Conservation (phyloP, 2,329 filamentous ascomycete genomes). For the Cladobotryum protrusum region DNA sequence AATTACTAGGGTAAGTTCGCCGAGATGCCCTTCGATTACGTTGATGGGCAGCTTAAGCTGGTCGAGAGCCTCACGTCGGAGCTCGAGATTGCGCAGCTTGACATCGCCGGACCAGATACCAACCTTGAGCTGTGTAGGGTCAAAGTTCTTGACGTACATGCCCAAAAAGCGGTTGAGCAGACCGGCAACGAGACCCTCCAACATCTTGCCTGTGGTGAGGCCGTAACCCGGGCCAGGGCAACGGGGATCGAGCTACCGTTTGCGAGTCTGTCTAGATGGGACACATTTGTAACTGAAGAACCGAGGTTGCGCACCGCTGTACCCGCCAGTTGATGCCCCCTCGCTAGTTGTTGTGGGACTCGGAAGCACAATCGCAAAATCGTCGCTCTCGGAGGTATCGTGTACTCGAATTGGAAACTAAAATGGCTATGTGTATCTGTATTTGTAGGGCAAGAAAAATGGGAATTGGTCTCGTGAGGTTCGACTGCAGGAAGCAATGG, state of each 20-base stretch:
- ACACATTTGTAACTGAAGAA: conserved; percentile 15
- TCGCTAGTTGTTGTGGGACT: not conserved
- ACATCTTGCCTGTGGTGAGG: conserved; percentile 62
- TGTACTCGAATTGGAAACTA: not conserved
- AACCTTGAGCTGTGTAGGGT: conserved; percentile 94
- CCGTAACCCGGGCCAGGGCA: conserved; percentile 67
- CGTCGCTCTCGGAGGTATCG: not conserved
- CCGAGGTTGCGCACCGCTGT: conserved; percentile 2
- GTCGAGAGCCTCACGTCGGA: conserved; percentile 90
- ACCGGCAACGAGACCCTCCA: conserved; percentile 94
- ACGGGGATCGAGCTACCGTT: conserved; percentile 13
- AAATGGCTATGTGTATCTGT: not conserved
- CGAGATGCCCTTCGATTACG: conserved; percentile 90
- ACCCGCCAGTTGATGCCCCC: conserved; percentile 5
- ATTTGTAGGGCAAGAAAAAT: not conserved
- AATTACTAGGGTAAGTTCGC: conserved; percentile 84
- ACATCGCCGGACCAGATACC: conserved; percentile 99
- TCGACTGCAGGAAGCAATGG: not conserved
- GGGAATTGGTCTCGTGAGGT: not conserved
- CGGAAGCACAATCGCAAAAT: not conserved
- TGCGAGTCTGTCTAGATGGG: conserved; percentile 11
- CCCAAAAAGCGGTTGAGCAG: conserved; percentile 98
- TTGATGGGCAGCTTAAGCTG: conserved; percentile 96
- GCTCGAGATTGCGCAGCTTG: conserved; percentile 84
- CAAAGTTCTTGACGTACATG: conserved; percentile 99